Evolutionary conservation across 2,329 filamentous ascomycete genomes (phyloP), one percentile per base, ranked within the genome.

Genomic region (Colletotrichum chlorophyti): DNA sequence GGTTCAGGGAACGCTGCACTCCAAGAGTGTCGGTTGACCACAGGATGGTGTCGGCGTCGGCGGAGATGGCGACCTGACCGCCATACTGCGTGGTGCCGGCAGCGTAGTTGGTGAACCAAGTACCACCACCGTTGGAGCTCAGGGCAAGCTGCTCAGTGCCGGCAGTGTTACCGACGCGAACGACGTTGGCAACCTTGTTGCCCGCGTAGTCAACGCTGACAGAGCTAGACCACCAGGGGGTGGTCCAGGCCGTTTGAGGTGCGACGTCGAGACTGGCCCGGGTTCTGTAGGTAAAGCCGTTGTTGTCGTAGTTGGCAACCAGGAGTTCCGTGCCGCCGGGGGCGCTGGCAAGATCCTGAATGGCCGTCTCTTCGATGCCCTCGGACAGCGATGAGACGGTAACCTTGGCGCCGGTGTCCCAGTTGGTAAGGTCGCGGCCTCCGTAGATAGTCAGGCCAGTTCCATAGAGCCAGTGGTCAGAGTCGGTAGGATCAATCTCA

Each of bases 401-500:
- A 49, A 75, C 73, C 45, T 61, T 52, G 1, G 63, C 67, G 5
- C 47, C 51, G 0, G 74, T 74, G 50, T 84, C 82, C 83, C 83
- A 85, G 14, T 79, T 80, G 0, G 78, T 79, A 14, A 85, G 71
- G 57, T 85, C 81, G 40, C 78, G 78, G 1, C 83, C 80, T 4
- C 82, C 82, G 27, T 78, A 83, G 35, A 84, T 70, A 0, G 81
- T 84, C 12, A 79, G 69, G 2, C 84, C 83, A 0, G 84, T 87
- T 10, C 80, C 82, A 58, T 86, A 87, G 0, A 86, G 71, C 81
- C 82, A 86, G 66, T 86, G 83, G 65, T 86, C 75, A 41, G 82
- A 83, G 63, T 87, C 83, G 17, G 79, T 75, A 0, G 84, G 84
- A 64, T 86, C 75, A 38, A 87, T 86, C 24, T 81, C 81, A 7